A percentile compares a stretch with the other conserved stretches of the same genome.
phyloP scores from a whole-genome alignment of 2,329 filamentous ascomycete genomes.

The Podosphaera aphanis region DNA sequence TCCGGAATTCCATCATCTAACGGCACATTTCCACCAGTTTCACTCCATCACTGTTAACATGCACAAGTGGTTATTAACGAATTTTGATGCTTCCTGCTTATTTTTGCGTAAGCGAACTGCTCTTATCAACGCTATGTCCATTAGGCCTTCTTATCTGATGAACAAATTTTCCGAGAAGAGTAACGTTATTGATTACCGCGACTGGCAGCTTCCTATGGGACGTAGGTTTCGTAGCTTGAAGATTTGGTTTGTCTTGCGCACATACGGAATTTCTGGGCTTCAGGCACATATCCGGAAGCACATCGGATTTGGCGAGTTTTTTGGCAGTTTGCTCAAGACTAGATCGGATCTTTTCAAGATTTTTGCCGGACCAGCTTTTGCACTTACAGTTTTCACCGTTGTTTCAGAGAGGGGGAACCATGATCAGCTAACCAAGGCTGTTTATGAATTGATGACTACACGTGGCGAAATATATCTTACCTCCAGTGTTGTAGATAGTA shows the following conservation, averaged over 20 bases:
- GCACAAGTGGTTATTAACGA: conserved; percentile 92
- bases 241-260: conserved; percentile 81
- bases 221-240: conserved; percentile 73
- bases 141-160: conserved; percentile 59
- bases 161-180: conserved; percentile 64
- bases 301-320: conserved; percentile 44
- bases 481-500: conserved; percentile 45
- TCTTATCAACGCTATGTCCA: conserved; percentile 57
- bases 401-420: conserved; percentile 19
- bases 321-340: conserved; percentile 33
- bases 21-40: conserved; percentile 37
- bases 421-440: conserved; percentile 43
- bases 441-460: conserved; percentile 54
- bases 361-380: conserved; percentile 51
- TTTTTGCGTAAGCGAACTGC: conserved; percentile 54
- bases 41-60: conserved; percentile 90
- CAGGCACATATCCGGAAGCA: conserved; percentile 48
- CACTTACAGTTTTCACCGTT: conserved; percentile 53
- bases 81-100: conserved; percentile 68
- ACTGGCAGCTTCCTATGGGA: conserved; percentile 92
- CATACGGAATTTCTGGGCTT: conserved; percentile 57
- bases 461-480: conserved; percentile 66
- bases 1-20: conserved; percentile 54
- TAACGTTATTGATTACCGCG: conserved; percentile 78
- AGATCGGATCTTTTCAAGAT: conserved; percentile 53